Percentiles rank a stretch among this genome's conserved stretches.
Evolutionary conservation across 1,139 yeast genomes (phyloP).

Genomic region (Pichia sp.): DNA sequence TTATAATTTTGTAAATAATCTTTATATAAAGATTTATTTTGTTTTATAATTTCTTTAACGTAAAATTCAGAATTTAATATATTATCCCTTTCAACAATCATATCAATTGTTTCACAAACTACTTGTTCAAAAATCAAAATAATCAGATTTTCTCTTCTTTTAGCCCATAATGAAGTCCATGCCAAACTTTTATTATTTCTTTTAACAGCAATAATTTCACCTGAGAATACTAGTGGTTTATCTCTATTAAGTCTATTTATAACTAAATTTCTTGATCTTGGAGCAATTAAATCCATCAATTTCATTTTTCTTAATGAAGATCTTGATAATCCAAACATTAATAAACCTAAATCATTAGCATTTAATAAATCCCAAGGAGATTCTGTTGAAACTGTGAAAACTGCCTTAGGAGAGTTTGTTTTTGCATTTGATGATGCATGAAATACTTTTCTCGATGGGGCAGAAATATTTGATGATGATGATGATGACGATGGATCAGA

Average conservation of each 20-base stretch:
- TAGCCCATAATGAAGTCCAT: conserved; percentile 88
- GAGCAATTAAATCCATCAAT: conserved; percentile 70
- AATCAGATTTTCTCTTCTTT: conserved; percentile 59
- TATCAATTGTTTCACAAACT: conserved; percentile 71
- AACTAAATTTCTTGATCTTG: conserved; percentile 65
- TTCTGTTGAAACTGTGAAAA: conserved; percentile 71
- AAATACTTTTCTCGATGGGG: conserved; percentile 37
- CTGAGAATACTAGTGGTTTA: conserved; percentile 45
- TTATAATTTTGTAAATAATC: conserved; percentile 23
- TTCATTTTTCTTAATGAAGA: conserved; percentile 56
- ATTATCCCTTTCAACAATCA: conserved; percentile 38
- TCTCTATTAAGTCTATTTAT: conserved; percentile 44
- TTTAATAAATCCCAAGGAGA: conserved; percentile 79
- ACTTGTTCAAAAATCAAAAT: conserved; percentile 87
- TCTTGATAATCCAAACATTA: conserved; percentile 77
- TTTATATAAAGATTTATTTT: conserved; percentile 38
- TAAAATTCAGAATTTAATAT: conserved; percentile 21
- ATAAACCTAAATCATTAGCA: conserved; percentile 84
- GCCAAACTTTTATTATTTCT: conserved; percentile 46
- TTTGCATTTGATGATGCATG: conserved; percentile 61
- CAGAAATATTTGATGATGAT: not conserved
- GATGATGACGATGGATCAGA: not conserved
- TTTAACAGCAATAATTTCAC: conserved; percentile 54
- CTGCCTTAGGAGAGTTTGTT: conserved; percentile 69
- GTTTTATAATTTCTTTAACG: conserved; percentile 36